Conservation (phyloP, 371 early-diverging fungal species). For the Mucor plumbeus region DNA sequence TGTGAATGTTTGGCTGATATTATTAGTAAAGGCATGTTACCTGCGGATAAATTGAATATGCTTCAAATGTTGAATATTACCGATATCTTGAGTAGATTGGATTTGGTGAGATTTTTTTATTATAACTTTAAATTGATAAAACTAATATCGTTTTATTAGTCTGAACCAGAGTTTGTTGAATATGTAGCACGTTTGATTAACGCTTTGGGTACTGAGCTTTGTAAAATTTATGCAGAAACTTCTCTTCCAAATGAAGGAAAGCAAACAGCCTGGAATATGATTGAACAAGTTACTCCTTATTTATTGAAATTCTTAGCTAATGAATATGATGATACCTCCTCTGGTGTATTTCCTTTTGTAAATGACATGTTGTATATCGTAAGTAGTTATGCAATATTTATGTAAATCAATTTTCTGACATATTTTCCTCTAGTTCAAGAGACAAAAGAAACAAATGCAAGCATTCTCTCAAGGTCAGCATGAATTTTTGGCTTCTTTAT, state of each 20-base stretch:
- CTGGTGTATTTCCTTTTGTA: conserved; percentile 75
- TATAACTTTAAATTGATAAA: background rate
- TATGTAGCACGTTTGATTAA: conserved; percentile 84
- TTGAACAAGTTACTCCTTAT: conserved; percentile 71
- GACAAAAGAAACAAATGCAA: conserved; percentile 67
- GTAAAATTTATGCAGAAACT: conserved; percentile 73
- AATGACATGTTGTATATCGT: conserved; percentile 71
- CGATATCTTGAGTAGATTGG: conserved; percentile 63
- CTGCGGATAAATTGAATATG: conserved; percentile 85
- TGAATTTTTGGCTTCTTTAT: conserved; percentile 69
- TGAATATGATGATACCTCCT: conserved; percentile 85
- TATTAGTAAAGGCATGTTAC: conserved; percentile 91
- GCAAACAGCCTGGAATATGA: conserved; percentile 48
- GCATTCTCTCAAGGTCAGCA: conserved; percentile 70
- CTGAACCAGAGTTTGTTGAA: conserved; percentile 80
- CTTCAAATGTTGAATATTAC: conserved; percentile 80
- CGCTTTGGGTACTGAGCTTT: conserved; percentile 81
- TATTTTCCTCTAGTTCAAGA: conserved; percentile 58
- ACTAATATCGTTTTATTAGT: conserved; percentile 33
- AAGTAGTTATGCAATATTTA: conserved; percentile 22
- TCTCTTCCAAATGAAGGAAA: conserved; percentile 49
- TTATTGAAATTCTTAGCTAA: conserved; percentile 75
- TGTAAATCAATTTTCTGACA: background rate
- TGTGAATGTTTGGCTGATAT: conserved; percentile 85
- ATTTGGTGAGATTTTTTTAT: conserved; percentile 39